These are phyloP conservation scores for Begonia masoniana DNA, from an alignment of 306 rosid genomes.

Conservation along the genomic window DNA sequence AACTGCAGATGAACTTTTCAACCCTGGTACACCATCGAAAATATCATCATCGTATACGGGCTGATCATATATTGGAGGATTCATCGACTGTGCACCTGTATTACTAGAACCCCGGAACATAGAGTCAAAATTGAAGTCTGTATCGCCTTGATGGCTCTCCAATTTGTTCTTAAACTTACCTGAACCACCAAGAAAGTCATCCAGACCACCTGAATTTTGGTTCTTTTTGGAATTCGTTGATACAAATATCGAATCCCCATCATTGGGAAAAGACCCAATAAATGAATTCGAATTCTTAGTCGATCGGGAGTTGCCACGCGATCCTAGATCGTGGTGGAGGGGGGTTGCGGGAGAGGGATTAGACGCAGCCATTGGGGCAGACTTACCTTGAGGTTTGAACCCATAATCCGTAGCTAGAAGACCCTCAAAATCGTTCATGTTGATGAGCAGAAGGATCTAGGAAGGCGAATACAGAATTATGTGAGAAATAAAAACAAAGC, in stretches of 20 bases:
- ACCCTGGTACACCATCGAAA: slow-evolving; percentile 75
- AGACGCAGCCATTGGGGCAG: slow-evolving; percentile 72
- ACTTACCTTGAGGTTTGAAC: slow-evolving; percentile 65
- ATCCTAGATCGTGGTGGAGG: slow-evolving; percentile 46
- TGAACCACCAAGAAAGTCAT: slow-evolving; percentile 43
- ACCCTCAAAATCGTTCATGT: slow-evolving; percentile 91
- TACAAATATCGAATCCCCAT: slow-evolving; percentile 40
- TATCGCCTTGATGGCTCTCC: slow-evolving; percentile 20
- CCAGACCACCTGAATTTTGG: slow-evolving; percentile 28
- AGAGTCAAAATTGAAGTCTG: slow-evolving; percentile 53
- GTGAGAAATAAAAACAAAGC: not conserved
- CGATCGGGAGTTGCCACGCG: slow-evolving; percentile 44
- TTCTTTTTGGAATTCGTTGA: slow-evolving; percentile 24
- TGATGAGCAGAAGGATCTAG: not conserved
- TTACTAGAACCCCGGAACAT: slow-evolving; percentile 31
- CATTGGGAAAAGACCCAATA: slow-evolving; percentile 26
- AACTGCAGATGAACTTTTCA: slow-evolving; percentile 49
- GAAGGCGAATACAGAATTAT: not conserved
- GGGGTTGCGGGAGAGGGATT: slow-evolving; percentile 11
- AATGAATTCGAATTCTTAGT: slow-evolving; percentile 27
- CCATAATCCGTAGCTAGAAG: slow-evolving; percentile 63
- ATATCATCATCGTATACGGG: slow-evolving; percentile 86
- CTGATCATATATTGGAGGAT: slow-evolving; percentile 55
- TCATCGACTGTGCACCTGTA: slow-evolving; percentile 28
- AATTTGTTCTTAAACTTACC: slow-evolving; percentile 30